These are phyloP conservation scores for Halenospora varia DNA, from an alignment of 495 filamentous ascomycete species.

Conservation along the genomic window DNA sequence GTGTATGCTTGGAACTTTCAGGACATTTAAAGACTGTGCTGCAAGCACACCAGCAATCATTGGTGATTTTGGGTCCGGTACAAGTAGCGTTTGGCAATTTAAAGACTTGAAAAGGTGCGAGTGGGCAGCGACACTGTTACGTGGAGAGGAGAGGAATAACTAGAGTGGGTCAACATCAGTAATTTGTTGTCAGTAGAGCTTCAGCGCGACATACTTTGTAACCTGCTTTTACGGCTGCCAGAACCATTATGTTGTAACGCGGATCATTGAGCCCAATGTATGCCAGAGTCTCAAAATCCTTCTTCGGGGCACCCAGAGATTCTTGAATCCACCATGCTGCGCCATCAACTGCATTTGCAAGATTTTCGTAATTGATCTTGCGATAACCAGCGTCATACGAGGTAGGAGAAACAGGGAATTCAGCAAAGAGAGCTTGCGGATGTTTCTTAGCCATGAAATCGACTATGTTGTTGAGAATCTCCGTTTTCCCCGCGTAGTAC, in stretches of 20 bases:
- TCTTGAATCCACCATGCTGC: background rate
- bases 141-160: background rate
- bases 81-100: background rate
- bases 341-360: background rate
- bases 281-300: conserved; percentile 24
- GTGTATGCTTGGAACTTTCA: background rate
- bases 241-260: conserved; percentile 39
- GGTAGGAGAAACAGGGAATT: background rate
- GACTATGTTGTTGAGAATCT: background rate
- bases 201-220: conserved; percentile 38
- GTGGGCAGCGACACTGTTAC: background rate
- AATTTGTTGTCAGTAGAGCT: no score
- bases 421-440: background rate
- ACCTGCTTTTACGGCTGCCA: conserved; percentile 22
- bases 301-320: no score
- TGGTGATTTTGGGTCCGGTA: background rate
- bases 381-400: background rate
- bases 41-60: background rate
- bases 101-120: background rate
- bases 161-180: background rate
- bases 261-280: conserved; percentile 43
- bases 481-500: no score
- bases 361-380: background rate
- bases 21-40: background rate
- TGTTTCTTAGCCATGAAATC: background rate